These are phyloP conservation scores for Vachellia collinsii DNA, from an alignment of 306 rosid species.

Conservation along the genomic window DNA sequence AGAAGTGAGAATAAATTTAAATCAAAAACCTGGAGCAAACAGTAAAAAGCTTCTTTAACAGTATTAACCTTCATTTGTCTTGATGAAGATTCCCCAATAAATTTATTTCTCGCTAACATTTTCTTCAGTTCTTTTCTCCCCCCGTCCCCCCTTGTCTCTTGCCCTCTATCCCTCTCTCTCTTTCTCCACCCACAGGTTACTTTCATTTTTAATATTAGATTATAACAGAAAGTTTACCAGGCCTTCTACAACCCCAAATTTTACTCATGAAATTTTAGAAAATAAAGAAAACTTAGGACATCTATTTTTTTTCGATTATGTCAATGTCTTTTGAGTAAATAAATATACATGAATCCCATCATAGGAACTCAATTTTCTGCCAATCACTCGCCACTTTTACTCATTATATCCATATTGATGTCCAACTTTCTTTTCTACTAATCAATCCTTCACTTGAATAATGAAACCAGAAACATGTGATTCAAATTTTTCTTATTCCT, in stretches of 20 bases:
- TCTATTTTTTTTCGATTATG: neutral
- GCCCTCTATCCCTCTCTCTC: too few relatives aligned
- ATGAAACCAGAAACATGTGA: conserved; percentile 13
- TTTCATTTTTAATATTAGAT: neutral
- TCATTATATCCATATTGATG: conserved; percentile 20
- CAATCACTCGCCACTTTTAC: conserved; percentile 1
- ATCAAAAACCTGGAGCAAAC: conserved; percentile 19
- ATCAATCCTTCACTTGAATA: conserved; percentile 15
- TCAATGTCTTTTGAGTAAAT: conserved; percentile 29
- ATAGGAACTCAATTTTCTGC: conserved; percentile 17
- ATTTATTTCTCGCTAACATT: too few relatives aligned
- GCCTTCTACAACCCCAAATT: neutral
- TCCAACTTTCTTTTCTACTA: conserved; percentile 25
- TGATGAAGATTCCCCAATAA: conserved; percentile 24
- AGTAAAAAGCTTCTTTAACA: conserved; percentile 17
- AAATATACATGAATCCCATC: conserved; percentile 12
- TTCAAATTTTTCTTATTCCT: neutral
- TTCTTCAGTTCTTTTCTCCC: neutral
- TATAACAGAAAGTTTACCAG: neutral
- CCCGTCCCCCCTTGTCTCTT: neutral
- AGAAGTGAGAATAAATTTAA: conserved; percentile 16
- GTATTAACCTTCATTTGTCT: conserved; percentile 21
- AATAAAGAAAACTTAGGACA: neutral
- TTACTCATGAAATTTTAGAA: neutral
- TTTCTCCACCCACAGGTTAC: too few relatives aligned